These are phyloP conservation scores for Thermothelomyces thermophilus DNA, from an alignment of 2,329 filamentous ascomycete genomes.

Conservation along the genomic window DNA sequence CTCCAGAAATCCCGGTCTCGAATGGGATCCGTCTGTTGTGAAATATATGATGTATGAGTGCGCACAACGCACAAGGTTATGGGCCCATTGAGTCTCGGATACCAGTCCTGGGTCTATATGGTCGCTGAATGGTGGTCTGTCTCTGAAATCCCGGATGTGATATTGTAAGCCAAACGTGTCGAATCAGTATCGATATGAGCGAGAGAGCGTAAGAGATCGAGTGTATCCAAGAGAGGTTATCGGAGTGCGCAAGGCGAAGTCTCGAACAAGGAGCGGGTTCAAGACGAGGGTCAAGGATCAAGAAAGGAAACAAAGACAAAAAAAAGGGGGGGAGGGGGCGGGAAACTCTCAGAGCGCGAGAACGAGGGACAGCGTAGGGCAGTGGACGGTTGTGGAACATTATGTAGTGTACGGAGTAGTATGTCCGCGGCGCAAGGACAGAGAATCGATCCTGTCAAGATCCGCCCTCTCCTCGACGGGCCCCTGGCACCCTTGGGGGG, in stretches of 20 bases:
- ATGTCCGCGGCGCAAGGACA: too few species aligned
- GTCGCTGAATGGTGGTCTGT: not conserved
- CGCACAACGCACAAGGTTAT: not conserved
- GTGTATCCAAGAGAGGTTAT: slow-evolving; percentile 8
- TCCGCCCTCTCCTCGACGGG: slow-evolving; percentile 8
- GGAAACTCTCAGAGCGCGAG: not conserved
- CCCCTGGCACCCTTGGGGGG: not conserved
- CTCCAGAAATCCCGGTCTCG: not conserved
- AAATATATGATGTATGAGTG: not conserved
- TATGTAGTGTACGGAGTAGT: slow-evolving; percentile 15
- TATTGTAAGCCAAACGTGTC: not conserved
- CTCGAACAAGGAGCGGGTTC: slow-evolving; percentile 23
- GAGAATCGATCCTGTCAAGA: slow-evolving; percentile 14
- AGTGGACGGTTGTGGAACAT: slow-evolving; percentile 18
- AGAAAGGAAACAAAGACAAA: slow-evolving; percentile 7
- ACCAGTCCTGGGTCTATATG: slow-evolving; percentile 2
- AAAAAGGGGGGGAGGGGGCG: too few species aligned
- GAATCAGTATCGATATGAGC: not conserved
- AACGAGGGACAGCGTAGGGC: slow-evolving; percentile 9
- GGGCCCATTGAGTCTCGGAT: slow-evolving; percentile 16
- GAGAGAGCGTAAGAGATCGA: not conserved
- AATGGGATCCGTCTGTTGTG: not conserved
- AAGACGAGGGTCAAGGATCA: slow-evolving; percentile 10
- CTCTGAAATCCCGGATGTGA: not conserved
- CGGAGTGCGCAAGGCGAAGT: slow-evolving; percentile 6